Evolutionary conservation across 495 filamentous ascomycete genomes (phyloP), one percentile per base, ranked within the genome.

Genomic region (Daldinia childiae): DNA sequence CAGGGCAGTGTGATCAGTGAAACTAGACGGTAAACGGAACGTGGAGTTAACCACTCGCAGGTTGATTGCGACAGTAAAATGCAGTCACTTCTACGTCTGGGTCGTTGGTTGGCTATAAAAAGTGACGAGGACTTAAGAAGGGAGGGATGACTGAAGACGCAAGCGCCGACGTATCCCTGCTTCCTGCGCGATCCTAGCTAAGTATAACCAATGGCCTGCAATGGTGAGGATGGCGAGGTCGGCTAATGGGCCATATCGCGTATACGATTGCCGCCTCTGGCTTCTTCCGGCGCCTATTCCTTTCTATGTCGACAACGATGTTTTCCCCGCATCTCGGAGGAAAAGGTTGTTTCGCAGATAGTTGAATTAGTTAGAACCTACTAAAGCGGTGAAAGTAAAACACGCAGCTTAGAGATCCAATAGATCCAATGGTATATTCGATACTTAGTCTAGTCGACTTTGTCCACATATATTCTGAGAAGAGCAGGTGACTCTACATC

Each of bases 81-180:
- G 69, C 66, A 71, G 71, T 67, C 55, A 73, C 58, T 58, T 62
- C 59, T 55, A 62, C 60, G 67, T 67, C 51, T 34, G 62, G 50
- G 36, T 27, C 41, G 52, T 64, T 78, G 76, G 76, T 75, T 78
- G 74, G 74, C 76, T 78, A 78, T 78, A 72, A 77, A 76, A 77
- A 72, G 69, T 58, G 62, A 73, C 64, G 48, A 66, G 60, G 62
- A 58, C 72, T 69, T 64, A 66, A 55, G 64, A 69, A 66, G 72
- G 58, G 69, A 77, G 64, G 70, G 59, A 74, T 70, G 58, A 64
- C 50, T 64, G 64, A 75, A 68, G 73, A 74, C 72, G 72, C 76
- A 77, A 77, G 76, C 76, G 76, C 76, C 76, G 48, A 70, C 64
- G 38, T 58, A 75, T 32, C 76, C 76, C 45, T 76, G 74, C 41